These are phyloP conservation scores for Ceratocystis lukuohia DNA, from an alignment of 2,329 filamentous ascomycete genomes.

Conservation along the genomic window DNA sequence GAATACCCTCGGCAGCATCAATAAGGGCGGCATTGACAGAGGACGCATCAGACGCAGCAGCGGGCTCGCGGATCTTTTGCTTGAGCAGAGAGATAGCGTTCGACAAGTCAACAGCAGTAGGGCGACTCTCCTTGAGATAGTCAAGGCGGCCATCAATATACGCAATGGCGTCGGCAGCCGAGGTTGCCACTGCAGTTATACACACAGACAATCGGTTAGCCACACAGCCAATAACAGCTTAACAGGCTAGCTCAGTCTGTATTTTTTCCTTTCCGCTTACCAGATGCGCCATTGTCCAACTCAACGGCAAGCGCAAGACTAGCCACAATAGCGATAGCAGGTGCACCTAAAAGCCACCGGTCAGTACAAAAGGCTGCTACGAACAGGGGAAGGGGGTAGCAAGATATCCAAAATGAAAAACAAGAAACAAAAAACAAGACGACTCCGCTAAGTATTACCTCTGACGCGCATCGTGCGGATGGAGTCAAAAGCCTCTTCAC, in stretches of 20 bases:
- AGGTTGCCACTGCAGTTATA: constrained; percentile 31
- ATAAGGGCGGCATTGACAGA: constrained; percentile 59
- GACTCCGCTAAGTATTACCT: constrained; percentile 26
- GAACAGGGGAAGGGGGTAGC: neutral
- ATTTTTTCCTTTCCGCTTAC: constrained; percentile 25
- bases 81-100: constrained; percentile 80
- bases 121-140: constrained; percentile 77
- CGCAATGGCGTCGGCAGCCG: constrained; percentile 44
- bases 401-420: neutral
- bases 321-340: constrained; percentile 96
- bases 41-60: constrained; percentile 31
- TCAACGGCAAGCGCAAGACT: constrained; percentile 80
- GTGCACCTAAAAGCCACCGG: constrained; percentile 38
- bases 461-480: constrained; percentile 69
- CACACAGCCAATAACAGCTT: neutral
- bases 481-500: constrained; percentile 66
- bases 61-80: constrained; percentile 40
- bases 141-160: constrained; percentile 67
- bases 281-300: constrained; percentile 43
- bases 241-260: neutral
- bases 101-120: constrained; percentile 86
- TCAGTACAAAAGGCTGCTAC: neutral
- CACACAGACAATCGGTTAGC: constrained; percentile 15
- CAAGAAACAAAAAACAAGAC: neutral
- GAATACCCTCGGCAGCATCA: constrained; percentile 67